phyloP scores from a whole-genome alignment of 1,284 basidiomycete species.

The Anthracocystis walkeri region DNA sequence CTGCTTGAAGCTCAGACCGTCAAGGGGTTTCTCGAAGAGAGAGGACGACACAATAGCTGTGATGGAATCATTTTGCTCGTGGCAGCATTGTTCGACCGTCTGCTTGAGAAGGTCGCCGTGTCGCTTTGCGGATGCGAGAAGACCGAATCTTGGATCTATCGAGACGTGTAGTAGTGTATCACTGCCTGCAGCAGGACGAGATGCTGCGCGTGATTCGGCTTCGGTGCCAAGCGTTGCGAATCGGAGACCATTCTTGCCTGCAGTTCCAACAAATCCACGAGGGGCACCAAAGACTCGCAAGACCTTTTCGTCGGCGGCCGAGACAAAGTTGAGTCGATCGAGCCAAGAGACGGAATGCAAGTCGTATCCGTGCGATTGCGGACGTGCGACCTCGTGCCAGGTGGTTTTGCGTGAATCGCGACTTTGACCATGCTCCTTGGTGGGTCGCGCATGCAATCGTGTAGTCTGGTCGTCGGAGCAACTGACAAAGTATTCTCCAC shows the following conservation, averaged over 20 bases:
- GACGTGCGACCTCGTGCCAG: slow-evolving; percentile 68
- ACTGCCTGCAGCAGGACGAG: slow-evolving; percentile 11
- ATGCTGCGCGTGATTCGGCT: slow-evolving; percentile 32
- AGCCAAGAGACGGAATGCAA: slow-evolving; percentile 61
- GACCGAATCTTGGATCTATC: slow-evolving; percentile 16
- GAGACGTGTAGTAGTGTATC: slow-evolving; percentile 23
- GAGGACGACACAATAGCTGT: slow-evolving; percentile 33
- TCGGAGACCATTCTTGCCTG: slow-evolving; percentile 31
- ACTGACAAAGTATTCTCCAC: slow-evolving; percentile 61
- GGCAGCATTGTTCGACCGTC: slow-evolving; percentile 24
- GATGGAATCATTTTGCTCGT: slow-evolving; percentile 29
- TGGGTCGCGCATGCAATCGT: slow-evolving; percentile 56
- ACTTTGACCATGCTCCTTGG: slow-evolving; percentile 17
- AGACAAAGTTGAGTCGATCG: slow-evolving; percentile 62
- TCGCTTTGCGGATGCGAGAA: slow-evolving; percentile 31
- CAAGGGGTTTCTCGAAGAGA: slow-evolving; percentile 31
- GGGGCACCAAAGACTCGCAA: slow-evolving; percentile 66
- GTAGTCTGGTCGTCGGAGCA: slow-evolving; percentile 65
- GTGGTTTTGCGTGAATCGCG: slow-evolving; percentile 16
- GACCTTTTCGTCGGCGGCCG: slow-evolving; percentile 69
- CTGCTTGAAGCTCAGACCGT: slow-evolving; percentile 40
- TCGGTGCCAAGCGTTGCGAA: slow-evolving; percentile 44
- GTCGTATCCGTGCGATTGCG: slow-evolving; percentile 68
- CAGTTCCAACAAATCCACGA: slow-evolving; percentile 59
- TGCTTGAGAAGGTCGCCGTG: slow-evolving; percentile 44